A percentile compares a stretch with the other conserved stretches of the same genome.
Evolutionary conservation across 306 rosid species (phyloP).

Genomic region (Prunus armeniaca): DNA sequence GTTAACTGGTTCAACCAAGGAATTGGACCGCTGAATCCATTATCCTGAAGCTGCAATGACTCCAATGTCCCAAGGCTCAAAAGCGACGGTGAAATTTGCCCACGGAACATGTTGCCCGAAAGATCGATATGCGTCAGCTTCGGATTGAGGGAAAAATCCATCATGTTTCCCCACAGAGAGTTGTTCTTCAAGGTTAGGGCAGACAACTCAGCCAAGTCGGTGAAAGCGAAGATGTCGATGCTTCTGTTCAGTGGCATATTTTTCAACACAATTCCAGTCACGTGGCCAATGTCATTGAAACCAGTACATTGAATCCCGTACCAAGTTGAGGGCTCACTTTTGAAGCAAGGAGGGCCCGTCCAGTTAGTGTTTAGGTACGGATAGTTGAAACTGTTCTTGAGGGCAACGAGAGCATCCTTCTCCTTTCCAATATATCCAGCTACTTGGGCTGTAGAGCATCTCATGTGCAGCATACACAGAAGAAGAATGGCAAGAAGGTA

Average conservation of each 20-base stretch:
- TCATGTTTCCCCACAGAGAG: constrained; percentile 24
- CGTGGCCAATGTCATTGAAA: constrained; percentile 13
- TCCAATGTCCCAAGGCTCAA: constrained; percentile 28
- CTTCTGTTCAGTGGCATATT: constrained; percentile 27
- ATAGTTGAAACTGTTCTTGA: constrained; percentile 33
- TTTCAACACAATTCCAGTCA: constrained; percentile 25
- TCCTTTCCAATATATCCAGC: constrained; percentile 23
- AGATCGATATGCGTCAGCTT: constrained; percentile 36
- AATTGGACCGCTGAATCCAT: constrained; percentile 33
- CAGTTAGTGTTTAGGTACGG: constrained; percentile 37
- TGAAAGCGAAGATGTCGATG: constrained; percentile 16
- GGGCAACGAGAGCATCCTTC: constrained; percentile 39
- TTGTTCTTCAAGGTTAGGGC: constrained; percentile 46
- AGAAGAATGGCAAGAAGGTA: not conserved
- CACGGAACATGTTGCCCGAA: constrained; percentile 31
- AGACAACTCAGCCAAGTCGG: constrained; percentile 30
- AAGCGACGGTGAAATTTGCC: constrained; percentile 34
- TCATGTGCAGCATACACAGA: not conserved
- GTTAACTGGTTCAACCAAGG: constrained; percentile 42
- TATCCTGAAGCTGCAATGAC: constrained; percentile 36
- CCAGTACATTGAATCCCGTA: constrained; percentile 41
- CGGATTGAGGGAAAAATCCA: constrained; percentile 33
- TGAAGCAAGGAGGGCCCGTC: constrained; percentile 39
- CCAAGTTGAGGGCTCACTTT: constrained; percentile 30
- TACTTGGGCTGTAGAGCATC: constrained; percentile 27